Evolutionary conservation across 2,329 filamentous ascomycete species (phyloP).

Genomic region (Phialocephala sp.): DNA sequence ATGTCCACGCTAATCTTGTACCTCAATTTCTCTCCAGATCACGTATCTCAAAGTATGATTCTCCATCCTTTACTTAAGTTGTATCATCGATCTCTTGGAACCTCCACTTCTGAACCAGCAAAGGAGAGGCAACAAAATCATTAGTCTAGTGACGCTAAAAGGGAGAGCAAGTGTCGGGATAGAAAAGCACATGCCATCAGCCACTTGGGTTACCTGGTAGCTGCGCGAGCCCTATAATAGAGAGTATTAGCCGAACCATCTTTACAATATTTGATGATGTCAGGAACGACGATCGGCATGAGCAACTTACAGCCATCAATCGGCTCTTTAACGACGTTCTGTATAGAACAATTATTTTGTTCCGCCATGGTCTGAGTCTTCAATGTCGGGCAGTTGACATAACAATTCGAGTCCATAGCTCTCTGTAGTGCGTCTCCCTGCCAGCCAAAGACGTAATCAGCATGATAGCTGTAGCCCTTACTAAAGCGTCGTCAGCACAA

Average conservation of each 20-base stretch:
- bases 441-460: constrained; percentile 65
- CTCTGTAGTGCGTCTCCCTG: constrained; percentile 54
- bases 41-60: no score
- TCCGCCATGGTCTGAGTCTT: constrained; percentile 50
- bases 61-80: no score
- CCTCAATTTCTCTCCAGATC: no score
- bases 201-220: neutral
- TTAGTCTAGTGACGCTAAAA: neutral
- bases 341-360: constrained; percentile 53
- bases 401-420: constrained; percentile 53
- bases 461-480: constrained; percentile 61
- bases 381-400: constrained; percentile 53
- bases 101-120: no score
- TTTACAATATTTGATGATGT: neutral
- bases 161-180: no score
- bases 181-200: neutral
- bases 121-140: neutral
- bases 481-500: neutral
- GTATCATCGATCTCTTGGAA: no score
- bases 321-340: constrained; percentile 53
- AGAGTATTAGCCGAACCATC: neutral
- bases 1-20: no score
- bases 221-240: neutral
- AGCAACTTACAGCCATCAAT: constrained; percentile 53
- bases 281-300: no score